phyloP scores from a whole-genome alignment of 352 stramenopile genomes.

The Globisporangium nagaii region DNA sequence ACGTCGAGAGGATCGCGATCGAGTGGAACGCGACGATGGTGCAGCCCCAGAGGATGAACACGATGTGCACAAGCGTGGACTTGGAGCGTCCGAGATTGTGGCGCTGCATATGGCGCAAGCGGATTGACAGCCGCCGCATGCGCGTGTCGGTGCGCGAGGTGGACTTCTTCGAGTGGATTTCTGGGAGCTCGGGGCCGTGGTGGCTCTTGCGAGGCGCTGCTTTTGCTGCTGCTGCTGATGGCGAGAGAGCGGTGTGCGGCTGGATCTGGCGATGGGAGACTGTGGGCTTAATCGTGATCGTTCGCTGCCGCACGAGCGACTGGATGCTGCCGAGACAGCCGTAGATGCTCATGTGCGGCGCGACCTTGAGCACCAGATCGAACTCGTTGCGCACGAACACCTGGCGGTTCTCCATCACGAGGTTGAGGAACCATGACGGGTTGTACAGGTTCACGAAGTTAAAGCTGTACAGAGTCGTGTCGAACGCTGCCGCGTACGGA shows the following conservation, averaged over 20 bases:
- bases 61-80: neutral
- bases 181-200: neutral
- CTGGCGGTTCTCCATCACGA: conserved; percentile 21
- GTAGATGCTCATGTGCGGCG: conserved; percentile 19
- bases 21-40: neutral
- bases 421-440: conserved; percentile 13
- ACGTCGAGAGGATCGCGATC: neutral
- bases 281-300: neutral
- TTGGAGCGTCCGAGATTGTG: neutral
- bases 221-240: neutral
- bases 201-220: neutral
- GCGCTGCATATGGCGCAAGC: conserved; percentile 5
- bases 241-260: neutral
- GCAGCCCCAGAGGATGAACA: conserved; percentile 8
- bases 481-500: conserved; percentile 9
- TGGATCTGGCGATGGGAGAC: neutral
- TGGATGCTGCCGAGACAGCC: conserved; percentile 12
- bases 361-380: conserved; percentile 16
- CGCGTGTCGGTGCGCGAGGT: neutral
- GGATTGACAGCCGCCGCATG: neutral
- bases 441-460: conserved; percentile 7
- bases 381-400: conserved; percentile 9
- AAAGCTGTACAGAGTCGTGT: conserved; percentile 4
- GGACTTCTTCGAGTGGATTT: neutral
- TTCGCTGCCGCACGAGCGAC: neutral